Conservation (phyloP, 306 rosid genomes). For the Pterocarpus macrocarpus region DNA sequence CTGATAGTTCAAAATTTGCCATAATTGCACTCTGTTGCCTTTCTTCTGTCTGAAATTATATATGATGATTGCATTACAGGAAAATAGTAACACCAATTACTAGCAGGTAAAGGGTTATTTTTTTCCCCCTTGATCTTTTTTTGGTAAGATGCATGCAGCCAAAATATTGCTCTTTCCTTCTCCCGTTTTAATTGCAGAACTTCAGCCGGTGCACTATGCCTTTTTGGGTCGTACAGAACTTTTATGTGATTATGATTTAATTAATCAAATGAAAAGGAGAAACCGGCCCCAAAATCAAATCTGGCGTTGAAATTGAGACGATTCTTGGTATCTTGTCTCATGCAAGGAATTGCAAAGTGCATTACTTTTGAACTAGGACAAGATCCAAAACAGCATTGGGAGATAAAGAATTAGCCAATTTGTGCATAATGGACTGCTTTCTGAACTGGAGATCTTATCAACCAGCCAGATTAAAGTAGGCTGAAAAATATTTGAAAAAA, state of each 20-base stretch:
- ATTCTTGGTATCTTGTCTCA: slow-evolving; percentile 12
- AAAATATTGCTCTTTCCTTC: slow-evolving; percentile 44
- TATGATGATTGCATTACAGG: slow-evolving; percentile 1
- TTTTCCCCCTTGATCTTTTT: background rate
- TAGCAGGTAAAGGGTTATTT: slow-evolving; percentile 6
- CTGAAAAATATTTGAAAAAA: too few species aligned
- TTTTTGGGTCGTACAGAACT: slow-evolving; percentile 20
- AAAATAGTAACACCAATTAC: background rate
- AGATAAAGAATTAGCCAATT: background rate
- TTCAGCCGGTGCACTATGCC: slow-evolving; percentile 24
- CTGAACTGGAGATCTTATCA: background rate
- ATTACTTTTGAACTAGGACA: background rate
- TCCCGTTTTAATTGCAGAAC: slow-evolving; percentile 8
- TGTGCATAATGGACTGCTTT: background rate
- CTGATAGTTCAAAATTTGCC: background rate
- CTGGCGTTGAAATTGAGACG: background rate
- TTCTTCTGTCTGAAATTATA: background rate
- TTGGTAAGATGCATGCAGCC: slow-evolving; percentile 11
- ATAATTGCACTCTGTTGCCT: slow-evolving; percentile 11
- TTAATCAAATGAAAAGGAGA: background rate
- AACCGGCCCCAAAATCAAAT: background rate
- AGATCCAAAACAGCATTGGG: background rate
- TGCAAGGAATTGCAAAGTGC: background rate
- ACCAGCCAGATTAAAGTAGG: too few species aligned
- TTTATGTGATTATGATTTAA: background rate